Percentiles rank a stretch among this genome's conserved stretches.
These are phyloP conservation scores for Pseudoscleropodium purum DNA, from an alignment of 225 moss, liverwort and hornwort genomes.

Conservation along the genomic window DNA sequence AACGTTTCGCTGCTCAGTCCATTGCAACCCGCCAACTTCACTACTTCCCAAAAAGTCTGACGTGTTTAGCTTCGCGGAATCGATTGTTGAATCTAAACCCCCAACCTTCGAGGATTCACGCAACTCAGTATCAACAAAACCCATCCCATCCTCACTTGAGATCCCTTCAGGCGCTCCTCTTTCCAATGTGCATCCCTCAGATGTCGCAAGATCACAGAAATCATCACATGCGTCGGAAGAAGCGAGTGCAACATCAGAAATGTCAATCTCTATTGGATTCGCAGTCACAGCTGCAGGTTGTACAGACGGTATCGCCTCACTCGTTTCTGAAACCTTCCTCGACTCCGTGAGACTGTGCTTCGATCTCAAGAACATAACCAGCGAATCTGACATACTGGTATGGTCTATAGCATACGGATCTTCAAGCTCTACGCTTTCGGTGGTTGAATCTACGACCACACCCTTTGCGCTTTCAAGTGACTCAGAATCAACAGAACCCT, in stretches of 20 bases:
- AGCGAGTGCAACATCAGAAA: constrained; percentile 4
- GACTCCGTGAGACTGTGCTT: constrained; percentile 23
- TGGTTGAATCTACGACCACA: neutral
- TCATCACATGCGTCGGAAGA: neutral
- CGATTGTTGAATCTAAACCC: neutral
- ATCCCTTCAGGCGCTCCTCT: neutral
- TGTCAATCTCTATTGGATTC: constrained; percentile 5
- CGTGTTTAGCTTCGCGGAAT: neutral
- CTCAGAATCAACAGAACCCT: neutral
- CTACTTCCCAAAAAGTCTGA: neutral
- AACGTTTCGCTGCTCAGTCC: neutral
- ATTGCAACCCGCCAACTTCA: neutral
- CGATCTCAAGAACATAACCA: constrained; percentile 27
- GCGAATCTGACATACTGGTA: constrained; percentile 26
- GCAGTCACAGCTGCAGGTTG: constrained; percentile 6
- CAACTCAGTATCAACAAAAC: neutral
- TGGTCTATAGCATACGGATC: constrained; percentile 37
- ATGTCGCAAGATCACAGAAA: neutral
- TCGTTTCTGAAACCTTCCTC: neutral
- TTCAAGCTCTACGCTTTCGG: constrained; percentile 11
- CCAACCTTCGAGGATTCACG: neutral
- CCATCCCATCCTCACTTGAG: constrained; percentile 10
- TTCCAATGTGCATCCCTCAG: constrained; percentile 8
- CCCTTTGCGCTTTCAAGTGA: neutral
- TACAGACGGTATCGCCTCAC: neutral